Evolutionary conservation across 768 basidiomycete genomes (phyloP), one percentile per base, ranked within the genome.

Genomic region (Gautieria morchelliformis): DNA sequence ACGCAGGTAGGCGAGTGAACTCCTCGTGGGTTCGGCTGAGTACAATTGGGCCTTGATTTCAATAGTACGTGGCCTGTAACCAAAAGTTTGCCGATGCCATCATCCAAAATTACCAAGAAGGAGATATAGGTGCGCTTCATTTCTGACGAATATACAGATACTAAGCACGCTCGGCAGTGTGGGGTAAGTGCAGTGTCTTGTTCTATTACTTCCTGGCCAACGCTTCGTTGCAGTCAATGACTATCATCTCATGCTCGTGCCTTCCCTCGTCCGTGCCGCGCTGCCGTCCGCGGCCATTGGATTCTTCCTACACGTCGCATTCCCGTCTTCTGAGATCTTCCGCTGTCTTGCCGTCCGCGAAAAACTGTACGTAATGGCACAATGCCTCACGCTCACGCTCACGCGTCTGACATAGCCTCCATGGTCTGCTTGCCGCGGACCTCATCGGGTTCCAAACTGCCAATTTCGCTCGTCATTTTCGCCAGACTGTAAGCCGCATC

Each of bases 281-380:
- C 67, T 91, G 69, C 68, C 84, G 67, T 75, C 68, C 19, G 70
- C 68, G 14, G 81, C 84, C 37, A 88, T 92, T 63, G 91, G 88
- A 2, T 96, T 97, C 80, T 98, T 98, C 78, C 81, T 96, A 71
- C 95, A 97, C 67, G 93, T 94, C 56, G 90, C 95, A 2, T 97
- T 96, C 74, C 95, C 94, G 3, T 87, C 84, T 42, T 92, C 89
- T 27, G 95, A 98, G 70, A 94, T 96, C 63, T 96, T 96, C 78
- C 79, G 94, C 8, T 95, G 93, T 69, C 75, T 97, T 32, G 84
- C 87, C 4, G 83, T 89, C 4, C 79, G 87, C 52, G 79, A 84
- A 39, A 55, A 62, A 37, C 40, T 65, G 14, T 52, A 48, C 32
- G 46, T 57, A 52, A 1, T 42, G 53, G 9, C 24, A 7, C 19